Evolutionary conservation across 1,284 basidiomycete species (phyloP).

Genomic region (Heterobasidion annosum): DNA sequence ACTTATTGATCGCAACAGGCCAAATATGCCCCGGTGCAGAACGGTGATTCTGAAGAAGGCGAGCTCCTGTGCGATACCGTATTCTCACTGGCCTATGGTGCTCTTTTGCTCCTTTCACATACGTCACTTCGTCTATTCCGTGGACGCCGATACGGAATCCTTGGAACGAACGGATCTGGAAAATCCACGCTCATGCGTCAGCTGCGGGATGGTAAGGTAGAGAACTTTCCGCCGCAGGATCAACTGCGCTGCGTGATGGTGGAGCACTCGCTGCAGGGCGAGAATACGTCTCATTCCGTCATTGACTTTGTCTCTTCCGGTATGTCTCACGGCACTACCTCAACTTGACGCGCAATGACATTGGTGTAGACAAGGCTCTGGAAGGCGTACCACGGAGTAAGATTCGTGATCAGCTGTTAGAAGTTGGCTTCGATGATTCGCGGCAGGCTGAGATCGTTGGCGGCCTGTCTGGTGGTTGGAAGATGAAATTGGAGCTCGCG

Average conservation of each 20-base stretch:
- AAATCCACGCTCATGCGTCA: slow-evolving; percentile 97
- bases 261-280: slow-evolving; percentile 91
- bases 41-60: slow-evolving; percentile 60
- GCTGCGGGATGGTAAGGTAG: slow-evolving; percentile 89
- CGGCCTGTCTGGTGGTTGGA: slow-evolving; percentile 96
- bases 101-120: slow-evolving; percentile 92
- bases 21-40: slow-evolving; percentile 34
- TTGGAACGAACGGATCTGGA: slow-evolving; percentile 92
- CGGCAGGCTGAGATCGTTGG: slow-evolving; percentile 84
- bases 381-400: slow-evolving; percentile 50
- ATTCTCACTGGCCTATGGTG: slow-evolving; percentile 96
- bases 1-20: slow-evolving; percentile 28
- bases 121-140: slow-evolving; percentile 87
- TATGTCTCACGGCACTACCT: slow-evolving; percentile 22
- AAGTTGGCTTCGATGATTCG: slow-evolving; percentile 88
- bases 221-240: slow-evolving; percentile 90
- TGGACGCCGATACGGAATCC: slow-evolving; percentile 91
- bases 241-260: slow-evolving; percentile 91
- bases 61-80: slow-evolving; percentile 88
- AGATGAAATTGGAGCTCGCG: slow-evolving; percentile 94
- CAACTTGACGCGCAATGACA: not conserved
- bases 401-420: slow-evolving; percentile 71
- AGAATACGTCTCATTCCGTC: slow-evolving; percentile 75
- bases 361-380: slow-evolving; percentile 42
- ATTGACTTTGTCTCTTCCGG: slow-evolving; percentile 86